Base-by-base conservation (phyloP, 2,329 filamentous ascomycete genomes). In the Epichloe coenophiala region DNA sequence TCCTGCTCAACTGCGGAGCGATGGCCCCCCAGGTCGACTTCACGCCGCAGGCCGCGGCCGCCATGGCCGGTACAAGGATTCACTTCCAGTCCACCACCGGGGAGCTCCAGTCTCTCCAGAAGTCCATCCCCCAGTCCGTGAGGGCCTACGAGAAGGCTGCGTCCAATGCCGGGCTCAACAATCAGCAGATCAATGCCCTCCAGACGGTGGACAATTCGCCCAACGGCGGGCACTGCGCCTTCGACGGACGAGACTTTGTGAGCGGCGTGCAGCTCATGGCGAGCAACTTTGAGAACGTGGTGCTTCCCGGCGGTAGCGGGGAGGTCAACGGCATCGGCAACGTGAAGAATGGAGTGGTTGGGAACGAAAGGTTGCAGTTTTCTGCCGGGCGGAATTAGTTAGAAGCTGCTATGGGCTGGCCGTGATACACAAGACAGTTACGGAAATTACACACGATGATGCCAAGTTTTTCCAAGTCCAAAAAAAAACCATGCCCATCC, bases 181-280 rank as follows among this genome's bases (percentile, higher is more conserved):
- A 66, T 0, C 61, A 58, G 33, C 65, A 76, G 56, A 66, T 79
- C 56, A 75, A 73, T 33, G 61, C 66, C 3, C 59, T 78, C 50
- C 76, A 79, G 65, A 81, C 77, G 1, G 75, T 77, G 1, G 73
- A 81, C 55, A 78, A 77, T 55, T 70, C 71, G 3, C 76, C 77
- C 2, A 63, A 67, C 21, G 76, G 76, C 38, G 77, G 76, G 0
- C 77, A 81, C 61, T 81, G 77, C 64, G 76, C 69, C 48, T 81
- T 81, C 52, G 77, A 81, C 58, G 73, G 65, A 12, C 55, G 72
- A 57, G 72, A 63, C 9, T 81, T 80, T 55, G 71, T 72, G 9
- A 70, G 66, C n/a, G 76, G 77, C 11, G 72, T 80, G 35, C 76
- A 80, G 65, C 65, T 77, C n/a, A 72, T 80, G 65, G 65, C 73